These are phyloP conservation scores for Candida silvatica DNA, from an alignment of 805 yeast genomes.

Conservation along the genomic window DNA sequence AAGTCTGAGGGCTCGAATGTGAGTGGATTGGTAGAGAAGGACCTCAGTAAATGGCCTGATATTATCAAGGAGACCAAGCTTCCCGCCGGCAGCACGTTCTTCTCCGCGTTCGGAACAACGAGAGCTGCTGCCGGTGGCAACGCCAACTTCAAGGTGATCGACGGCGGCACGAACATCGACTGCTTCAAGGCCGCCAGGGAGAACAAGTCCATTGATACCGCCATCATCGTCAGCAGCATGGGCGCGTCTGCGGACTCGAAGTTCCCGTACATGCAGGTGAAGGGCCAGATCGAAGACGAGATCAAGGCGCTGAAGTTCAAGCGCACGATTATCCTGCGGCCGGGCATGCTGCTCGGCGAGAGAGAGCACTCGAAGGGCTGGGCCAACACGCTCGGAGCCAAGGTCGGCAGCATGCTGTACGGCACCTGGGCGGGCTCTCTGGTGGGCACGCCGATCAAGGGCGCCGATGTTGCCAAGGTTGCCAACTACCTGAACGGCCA, in stretches of 20 bases:
- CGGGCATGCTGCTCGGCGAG: slow-evolving; percentile 66
- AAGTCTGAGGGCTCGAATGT: slow-evolving; percentile 3
- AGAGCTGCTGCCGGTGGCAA: slow-evolving; percentile 62
- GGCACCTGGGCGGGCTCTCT: slow-evolving; percentile 25
- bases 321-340: slow-evolving; percentile 67
- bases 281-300: slow-evolving; percentile 71
- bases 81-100: slow-evolving; percentile 32
- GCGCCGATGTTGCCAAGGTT: slow-evolving; percentile 56
- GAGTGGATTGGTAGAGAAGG: slow-evolving; percentile 35
- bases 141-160: slow-evolving; percentile 64
- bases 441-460: slow-evolving; percentile 42
- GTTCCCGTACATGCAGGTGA: slow-evolving; percentile 57
- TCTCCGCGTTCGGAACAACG: slow-evolving; percentile 73
- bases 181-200: slow-evolving; percentile 69
- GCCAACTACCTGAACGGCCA: slow-evolving; percentile 21
- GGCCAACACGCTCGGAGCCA: slow-evolving; percentile 23
- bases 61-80: slow-evolving; percentile 23
- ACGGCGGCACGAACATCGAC: slow-evolving; percentile 60
- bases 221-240: slow-evolving; percentile 54
- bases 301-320: slow-evolving; percentile 55
- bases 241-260: slow-evolving; percentile 55
- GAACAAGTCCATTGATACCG: slow-evolving; percentile 53
- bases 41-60: slow-evolving; percentile 42
- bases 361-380: slow-evolving; percentile 36
- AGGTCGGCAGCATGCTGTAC: slow-evolving; percentile 25